Evolutionary conservation across 768 basidiomycete species (phyloP).

Genomic region (Tricholoma furcatifolium): DNA sequence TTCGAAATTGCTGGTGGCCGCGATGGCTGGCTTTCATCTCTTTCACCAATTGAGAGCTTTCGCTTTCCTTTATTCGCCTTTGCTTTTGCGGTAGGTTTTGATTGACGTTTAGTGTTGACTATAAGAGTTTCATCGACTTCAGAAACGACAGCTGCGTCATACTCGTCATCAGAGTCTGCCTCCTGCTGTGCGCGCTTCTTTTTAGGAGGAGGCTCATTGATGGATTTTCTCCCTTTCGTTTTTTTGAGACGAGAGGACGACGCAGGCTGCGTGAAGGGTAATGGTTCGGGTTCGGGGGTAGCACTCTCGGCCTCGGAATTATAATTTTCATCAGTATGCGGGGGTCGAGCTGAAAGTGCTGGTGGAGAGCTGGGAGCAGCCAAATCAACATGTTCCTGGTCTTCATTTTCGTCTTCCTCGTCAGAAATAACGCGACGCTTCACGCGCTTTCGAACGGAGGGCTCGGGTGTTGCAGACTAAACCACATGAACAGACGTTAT

Average conservation of each 20-base stretch:
- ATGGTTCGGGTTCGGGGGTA: neutral
- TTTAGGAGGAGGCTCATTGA: conserved; percentile 13
- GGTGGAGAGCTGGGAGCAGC: conserved; percentile 8
- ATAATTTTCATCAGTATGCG: conserved; percentile 9
- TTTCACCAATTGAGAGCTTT: conserved; percentile 9
- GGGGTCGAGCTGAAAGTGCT: neutral
- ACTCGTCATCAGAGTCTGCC: conserved; percentile 25
- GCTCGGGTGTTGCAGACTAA: conserved; percentile 14
- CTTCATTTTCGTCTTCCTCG: conserved; percentile 27
- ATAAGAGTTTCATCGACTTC: conserved; percentile 9
- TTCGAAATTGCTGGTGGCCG: conserved; percentile 40
- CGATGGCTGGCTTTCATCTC: conserved; percentile 32
- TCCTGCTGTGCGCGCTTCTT: conserved; percentile 21
- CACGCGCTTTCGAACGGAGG: conserved; percentile 15
- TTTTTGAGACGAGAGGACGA: conserved; percentile 5
- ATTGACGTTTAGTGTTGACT: conserved; percentile 8
- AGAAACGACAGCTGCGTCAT: conserved; percentile 8
- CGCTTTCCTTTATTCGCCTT: conserved; percentile 19
- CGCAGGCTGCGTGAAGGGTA: conserved; percentile 3
- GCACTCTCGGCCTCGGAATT: conserved; percentile 6
- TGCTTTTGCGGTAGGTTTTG: conserved; percentile 25
- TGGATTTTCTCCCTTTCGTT: conserved; percentile 5
- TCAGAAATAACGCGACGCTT: conserved; percentile 27
- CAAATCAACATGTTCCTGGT: conserved; percentile 4
- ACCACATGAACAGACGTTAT: neutral